Conservation (phyloP, 148 eudicot species). For the Nyssa sinensis region DNA sequence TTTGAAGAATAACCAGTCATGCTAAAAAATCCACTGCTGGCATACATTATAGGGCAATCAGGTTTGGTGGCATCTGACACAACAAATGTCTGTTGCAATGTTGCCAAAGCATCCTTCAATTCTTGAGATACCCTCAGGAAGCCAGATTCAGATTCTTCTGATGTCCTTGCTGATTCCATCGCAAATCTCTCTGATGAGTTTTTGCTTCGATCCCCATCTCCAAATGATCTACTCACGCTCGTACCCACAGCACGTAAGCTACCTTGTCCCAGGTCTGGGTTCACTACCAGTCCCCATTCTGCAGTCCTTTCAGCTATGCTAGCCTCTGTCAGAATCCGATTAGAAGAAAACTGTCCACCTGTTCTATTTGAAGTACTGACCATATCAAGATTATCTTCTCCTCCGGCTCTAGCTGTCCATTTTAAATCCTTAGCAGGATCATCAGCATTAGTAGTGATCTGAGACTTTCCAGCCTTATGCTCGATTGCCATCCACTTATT, state of each 20-base stretch:
- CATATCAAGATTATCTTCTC: neutral
- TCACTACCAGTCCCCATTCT: slow-evolving; percentile 50
- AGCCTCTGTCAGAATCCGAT: slow-evolving; percentile 18
- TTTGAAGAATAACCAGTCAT: slow-evolving; percentile 92
- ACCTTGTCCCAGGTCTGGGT: neutral
- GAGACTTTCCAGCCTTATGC: slow-evolving; percentile 3
- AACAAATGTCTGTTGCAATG: slow-evolving; percentile 90
- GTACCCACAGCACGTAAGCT: slow-evolving; percentile 9
- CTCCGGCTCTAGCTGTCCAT: too few relatives aligned
- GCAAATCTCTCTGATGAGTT: slow-evolving; percentile 28
- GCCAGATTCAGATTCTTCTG: slow-evolving; percentile 44
- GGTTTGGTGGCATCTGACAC: slow-evolving; percentile 97
- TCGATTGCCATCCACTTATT: slow-evolving; percentile 61
- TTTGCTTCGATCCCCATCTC: slow-evolving; percentile 30
- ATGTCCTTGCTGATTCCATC: slow-evolving; percentile 34
- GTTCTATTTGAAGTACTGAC: too few relatives aligned
- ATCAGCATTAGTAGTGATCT: neutral
- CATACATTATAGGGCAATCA: slow-evolving; percentile 84
- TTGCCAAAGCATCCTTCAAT: slow-evolving; percentile 77
- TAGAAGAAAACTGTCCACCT: too few relatives aligned
- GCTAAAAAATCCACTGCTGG: slow-evolving; percentile 87
- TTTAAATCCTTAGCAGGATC: neutral
- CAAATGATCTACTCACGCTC: slow-evolving; percentile 19
- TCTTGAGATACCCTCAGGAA: slow-evolving; percentile 82
- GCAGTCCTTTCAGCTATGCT: slow-evolving; percentile 57